phyloP scores from a whole-genome alignment of 768 basidiomycete species.

The Rhizopogon sp. region DNA sequence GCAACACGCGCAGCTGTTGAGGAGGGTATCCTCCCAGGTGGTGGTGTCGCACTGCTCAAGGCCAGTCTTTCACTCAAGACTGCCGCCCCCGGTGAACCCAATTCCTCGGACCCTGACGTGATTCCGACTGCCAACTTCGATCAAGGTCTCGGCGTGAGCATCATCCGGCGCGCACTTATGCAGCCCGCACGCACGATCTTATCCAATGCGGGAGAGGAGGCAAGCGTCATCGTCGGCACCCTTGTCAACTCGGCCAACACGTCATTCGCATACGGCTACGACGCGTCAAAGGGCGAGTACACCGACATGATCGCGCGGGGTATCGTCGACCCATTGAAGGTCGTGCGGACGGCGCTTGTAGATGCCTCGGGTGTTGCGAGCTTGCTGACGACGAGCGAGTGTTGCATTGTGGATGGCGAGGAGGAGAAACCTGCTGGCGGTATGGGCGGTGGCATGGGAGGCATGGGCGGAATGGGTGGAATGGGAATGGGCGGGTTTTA shows the following conservation, averaged over 20 bases:
- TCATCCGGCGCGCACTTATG: constrained; percentile 82
- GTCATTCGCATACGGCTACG: constrained; percentile 85
- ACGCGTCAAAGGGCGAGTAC: constrained; percentile 88
- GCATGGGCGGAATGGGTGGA: constrained; percentile 60
- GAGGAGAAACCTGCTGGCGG: constrained; percentile 63
- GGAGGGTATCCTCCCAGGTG: constrained; percentile 97
- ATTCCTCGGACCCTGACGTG: constrained; percentile 54
- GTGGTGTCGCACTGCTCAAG: constrained; percentile 90
- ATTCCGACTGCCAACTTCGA: constrained; percentile 91
- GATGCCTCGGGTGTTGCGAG: constrained; percentile 94
- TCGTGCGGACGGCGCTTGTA: constrained; percentile 87
- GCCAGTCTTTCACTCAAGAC: constrained; percentile 69
- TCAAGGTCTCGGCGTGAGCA: constrained; percentile 92
- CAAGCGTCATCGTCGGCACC: constrained; percentile 87
- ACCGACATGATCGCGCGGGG: constrained; percentile 92
- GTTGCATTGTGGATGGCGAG: constrained; percentile 86
- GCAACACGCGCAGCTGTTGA: constrained; percentile 98
- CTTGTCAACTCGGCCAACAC: constrained; percentile 63
- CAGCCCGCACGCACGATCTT: constrained; percentile 86
- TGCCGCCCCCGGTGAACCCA: constrained; percentile 41
- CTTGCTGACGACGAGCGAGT: constrained; percentile 89
- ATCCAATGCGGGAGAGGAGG: constrained; percentile 91
- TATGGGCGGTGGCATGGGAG: constrained; percentile 35
- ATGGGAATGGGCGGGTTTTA: constrained; percentile 55
- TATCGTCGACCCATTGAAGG: constrained; percentile 95